Evolutionary conservation across 768 basidiomycete genomes (phyloP), one percentile per base, ranked within the genome.

Genomic region (Lactifluus subvellereus): DNA sequence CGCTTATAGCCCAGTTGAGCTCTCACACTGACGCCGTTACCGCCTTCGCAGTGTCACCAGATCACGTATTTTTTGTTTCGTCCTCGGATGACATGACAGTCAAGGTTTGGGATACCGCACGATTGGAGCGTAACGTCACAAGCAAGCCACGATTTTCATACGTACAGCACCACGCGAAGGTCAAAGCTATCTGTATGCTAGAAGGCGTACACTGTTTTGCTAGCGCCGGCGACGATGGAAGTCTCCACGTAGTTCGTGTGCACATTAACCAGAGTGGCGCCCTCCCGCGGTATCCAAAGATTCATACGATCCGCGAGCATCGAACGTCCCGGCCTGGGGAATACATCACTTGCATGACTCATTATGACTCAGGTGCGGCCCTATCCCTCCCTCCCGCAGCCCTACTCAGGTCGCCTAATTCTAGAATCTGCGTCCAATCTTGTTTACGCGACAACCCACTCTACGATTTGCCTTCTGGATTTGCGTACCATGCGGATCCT

Each of bases 41-140:
- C 2, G 82, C 85, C 8, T 77, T 98, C 27, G 88, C 88, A 2
- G 90, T 94, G 27, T 87, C 96, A 1, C 95, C 96, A 2, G 97
- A 98, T 70, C 93, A 97, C 69, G 76, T 87, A 72, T 99, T 97
- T 79, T 98, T 99, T 67, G 86, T 95, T 4, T 92, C 96, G 0
- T 86, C 90, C 42, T 96, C 94, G 0, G 87, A 98, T 65, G 96
- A 98, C 74, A 91, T 91, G 77, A 94, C 91, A 0, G 86, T 95
- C 70, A 95, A 94, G 72, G 80, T 91, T 47, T 97, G 94, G 94
- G 89, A 93, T 67, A 89, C 94, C 1, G 89, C 91, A 8, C 80
- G 94, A n/a, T 79, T 98, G 50, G 96, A 98, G 71, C 82, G 95
- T 60, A 98, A 94, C 73, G 91, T 97, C 18, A 92, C 94, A 22